Evolutionary conservation across 2,329 filamentous ascomycete genomes (phyloP), one percentile per base, ranked within the genome.

Genomic region (Monosporascus sp.): DNA sequence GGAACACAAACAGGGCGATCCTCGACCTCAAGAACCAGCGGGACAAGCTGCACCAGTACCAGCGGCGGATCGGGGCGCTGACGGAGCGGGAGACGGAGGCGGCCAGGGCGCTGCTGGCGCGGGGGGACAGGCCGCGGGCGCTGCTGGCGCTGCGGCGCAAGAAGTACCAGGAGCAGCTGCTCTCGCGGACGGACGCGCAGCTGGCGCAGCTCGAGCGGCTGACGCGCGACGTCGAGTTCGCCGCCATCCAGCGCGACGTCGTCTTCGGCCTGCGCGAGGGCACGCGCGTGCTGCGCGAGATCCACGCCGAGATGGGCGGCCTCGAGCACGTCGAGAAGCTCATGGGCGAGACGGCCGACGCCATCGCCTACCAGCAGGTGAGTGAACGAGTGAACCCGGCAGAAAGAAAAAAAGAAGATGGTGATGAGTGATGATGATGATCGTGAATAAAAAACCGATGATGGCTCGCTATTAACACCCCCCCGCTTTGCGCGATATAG

Each of bases 21-120:
- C 87, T 97, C 66, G 92, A 97, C 75, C 88, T 97, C 76, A 97
- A 97, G 77, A 91, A 85, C 73, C 93, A 97, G 76, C 92, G 94
- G 71, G 94, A 99, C 79, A 95, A 91, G 72, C 86, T 99, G 3
- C 92, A 95, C 67, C 91, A 96, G 71, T 97, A 97, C 76, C 93
- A 97, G 73, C 88, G 88, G 66, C 88, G 90, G 65, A 94, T 99
- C 68, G 87, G 86, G 37, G 80, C 90, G 50, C 84, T 99, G 38
- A 97, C 93, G 7, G 83, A 87, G 67, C 88, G 88, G 60, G 93
- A 99, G 75, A 96, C 88, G 48, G 87, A 86, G 46, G 88, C 96
- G 54, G 93, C 94, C 22, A 85, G 84, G 61, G 82, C 90, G 75
- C 92, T 95, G 74, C 81, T 97, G 20, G 84, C 85, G 19, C 81